Base-by-base conservation (phyloP, 1,284 basidiomycete genomes). In the Paramarasmius palmivorus region DNA sequence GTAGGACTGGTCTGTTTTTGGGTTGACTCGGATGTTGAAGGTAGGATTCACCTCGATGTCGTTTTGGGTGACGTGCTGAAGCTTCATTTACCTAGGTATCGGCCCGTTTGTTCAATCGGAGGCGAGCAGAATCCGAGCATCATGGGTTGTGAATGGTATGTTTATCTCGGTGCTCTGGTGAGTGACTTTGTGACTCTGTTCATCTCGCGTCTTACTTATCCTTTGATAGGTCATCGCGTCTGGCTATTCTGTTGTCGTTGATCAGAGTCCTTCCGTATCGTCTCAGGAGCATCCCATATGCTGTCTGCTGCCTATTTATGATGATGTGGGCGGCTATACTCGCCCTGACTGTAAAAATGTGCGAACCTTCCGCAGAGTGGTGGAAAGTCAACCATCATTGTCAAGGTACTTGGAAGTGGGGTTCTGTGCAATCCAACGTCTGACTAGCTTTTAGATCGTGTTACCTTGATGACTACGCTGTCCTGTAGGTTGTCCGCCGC, bases 151-250 rank as follows among this genome's bases (percentile, higher is more conserved):
- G 19, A 59, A 22, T 15, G 12, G 38, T 8, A 54, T 48, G 26
- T 49, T 29, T 23, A 53, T 57, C 10, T 14, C 45, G 14, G 46
- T 59, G 23, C 15, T 59, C 23, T 59, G 57, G 57, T 54, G 32
- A 44, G 20, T 20, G 20, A 23, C 20, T 9, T 20, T 20, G n/a
- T 23, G 3, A 42, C 17, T 48, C 34, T 19, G 14, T n/a, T 7
- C 20, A 14, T 39, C 25, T 10, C 35, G 41, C 15, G 19, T 3
- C 25, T 7, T 34, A 36, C 23, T 46, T 19, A 42, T 32, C 17
- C 45, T 34, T 12, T 34, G 38, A 14, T 26, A 54, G 57, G 53
- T 29, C 50, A 7, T 44, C 42, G n/a, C 50, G 57, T 26, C 37
- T 54, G 25, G 44, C 49, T 35, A 20, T 55, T 34, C 17, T 55